A percentile compares a stretch with the other conserved stretches of the same genome.
Conservation (phyloP, 257 asterid species). For the Lavandula angustifolia region DNA sequence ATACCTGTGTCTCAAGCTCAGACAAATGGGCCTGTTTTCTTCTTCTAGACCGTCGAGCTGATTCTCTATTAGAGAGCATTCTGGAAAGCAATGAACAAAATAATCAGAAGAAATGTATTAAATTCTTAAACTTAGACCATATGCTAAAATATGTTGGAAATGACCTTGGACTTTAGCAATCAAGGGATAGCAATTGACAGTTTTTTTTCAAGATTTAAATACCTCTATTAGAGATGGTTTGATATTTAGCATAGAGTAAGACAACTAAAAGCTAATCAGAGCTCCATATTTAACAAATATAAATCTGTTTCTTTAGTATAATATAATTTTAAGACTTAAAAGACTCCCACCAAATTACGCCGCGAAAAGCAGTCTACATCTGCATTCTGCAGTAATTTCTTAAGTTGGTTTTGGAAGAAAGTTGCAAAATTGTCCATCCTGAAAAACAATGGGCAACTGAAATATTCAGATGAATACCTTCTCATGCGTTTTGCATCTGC, state of each 20-base stretch:
- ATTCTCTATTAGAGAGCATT: slow-evolving; percentile 99
- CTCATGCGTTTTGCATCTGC: slow-evolving; percentile 83
- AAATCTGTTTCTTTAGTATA: not conserved
- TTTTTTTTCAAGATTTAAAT: slow-evolving; percentile 12
- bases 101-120: slow-evolving; percentile 26
- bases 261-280: not conserved
- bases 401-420: not conserved
- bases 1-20: slow-evolving; percentile 95
- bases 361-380: not conserved
- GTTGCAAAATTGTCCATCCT: not conserved
- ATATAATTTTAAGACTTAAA: slow-evolving; percentile 1
- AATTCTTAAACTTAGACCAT: slow-evolving; percentile 53
- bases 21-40: slow-evolving; percentile 96
- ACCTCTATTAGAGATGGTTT: not conserved
- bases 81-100: slow-evolving; percentile 46
- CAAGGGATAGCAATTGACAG: not conserved
- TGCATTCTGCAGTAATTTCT: not conserved
- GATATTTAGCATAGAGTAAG: slow-evolving; percentile 1
- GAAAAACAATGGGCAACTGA: slow-evolving; percentile 21
- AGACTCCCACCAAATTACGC: slow-evolving; percentile 14
- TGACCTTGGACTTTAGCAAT: slow-evolving; percentile 11
- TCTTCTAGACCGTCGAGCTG: slow-evolving; percentile 99
- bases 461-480: slow-evolving; percentile 57
- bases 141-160: slow-evolving; percentile 5
- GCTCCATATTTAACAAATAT: slow-evolving; percentile 1